Evolutionary conservation across 306 rosid species (phyloP).

Genomic region (Calophaca sinica): DNA sequence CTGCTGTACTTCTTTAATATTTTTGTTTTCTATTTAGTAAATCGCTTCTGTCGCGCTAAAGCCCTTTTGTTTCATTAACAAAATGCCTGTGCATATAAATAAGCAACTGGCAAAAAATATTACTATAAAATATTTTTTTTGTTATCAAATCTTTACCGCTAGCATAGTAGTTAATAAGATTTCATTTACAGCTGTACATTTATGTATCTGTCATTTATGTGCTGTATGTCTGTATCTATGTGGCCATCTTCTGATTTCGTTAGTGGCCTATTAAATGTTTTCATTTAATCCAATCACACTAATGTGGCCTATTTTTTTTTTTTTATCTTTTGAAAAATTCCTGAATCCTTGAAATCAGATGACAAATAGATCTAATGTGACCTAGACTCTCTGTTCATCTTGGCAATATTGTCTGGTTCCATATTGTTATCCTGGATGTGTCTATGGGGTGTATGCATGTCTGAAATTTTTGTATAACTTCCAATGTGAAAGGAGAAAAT

Average conservation of each 20-base stretch:
- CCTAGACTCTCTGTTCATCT: constrained; percentile 6
- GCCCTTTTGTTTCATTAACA: too few relatives aligned
- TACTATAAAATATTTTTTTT: background rate
- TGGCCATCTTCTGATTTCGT: background rate
- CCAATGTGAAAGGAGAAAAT: background rate
- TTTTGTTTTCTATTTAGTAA: background rate
- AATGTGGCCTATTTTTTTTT: background rate
- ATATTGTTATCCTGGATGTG: background rate
- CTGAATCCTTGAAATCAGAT: background rate
- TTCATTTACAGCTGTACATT: background rate
- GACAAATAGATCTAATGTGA: background rate
- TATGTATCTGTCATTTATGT: background rate
- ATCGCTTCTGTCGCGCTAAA: background rate
- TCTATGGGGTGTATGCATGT: background rate
- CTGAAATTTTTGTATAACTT: background rate
- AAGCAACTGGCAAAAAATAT: background rate
- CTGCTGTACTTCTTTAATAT: background rate
- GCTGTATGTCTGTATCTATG: background rate
- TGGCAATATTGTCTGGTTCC: background rate
- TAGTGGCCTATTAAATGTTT: background rate
- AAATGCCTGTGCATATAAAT: background rate
- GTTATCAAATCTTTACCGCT: background rate
- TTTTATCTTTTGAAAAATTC: background rate
- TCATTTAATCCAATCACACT: background rate
- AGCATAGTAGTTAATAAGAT: background rate